Percentiles rank a stretch among this genome's conserved stretches.
Conservation (phyloP, 371 early-diverging fungal species). For the Apophysomyces sp. region DNA sequence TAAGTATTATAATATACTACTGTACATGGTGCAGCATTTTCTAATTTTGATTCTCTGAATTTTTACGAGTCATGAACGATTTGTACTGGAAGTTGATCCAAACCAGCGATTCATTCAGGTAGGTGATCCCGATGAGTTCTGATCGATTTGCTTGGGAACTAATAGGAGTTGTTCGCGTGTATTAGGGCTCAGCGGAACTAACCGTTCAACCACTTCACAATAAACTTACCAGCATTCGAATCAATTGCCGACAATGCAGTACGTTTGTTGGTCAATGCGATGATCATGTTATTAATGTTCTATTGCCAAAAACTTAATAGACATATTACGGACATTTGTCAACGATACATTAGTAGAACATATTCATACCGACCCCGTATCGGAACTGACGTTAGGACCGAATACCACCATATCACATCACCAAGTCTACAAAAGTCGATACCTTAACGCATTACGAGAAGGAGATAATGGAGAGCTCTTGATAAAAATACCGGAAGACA, state of each 20-base stretch:
- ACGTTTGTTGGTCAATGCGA: slow-evolving; percentile 17
- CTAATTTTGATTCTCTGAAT: slow-evolving; percentile 11
- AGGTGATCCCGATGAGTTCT: neutral
- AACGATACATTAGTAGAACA: slow-evolving; percentile 56
- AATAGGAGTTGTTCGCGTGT: neutral
- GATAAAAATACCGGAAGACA: slow-evolving; percentile 57
- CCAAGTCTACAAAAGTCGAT: slow-evolving; percentile 57
- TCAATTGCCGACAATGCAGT: slow-evolving; percentile 70
- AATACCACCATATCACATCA: slow-evolving; percentile 57
- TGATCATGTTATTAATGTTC: neutral
- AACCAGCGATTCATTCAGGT: slow-evolving; percentile 43
- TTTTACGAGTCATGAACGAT: slow-evolving; percentile 54
- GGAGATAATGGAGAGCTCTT: slow-evolving; percentile 70
- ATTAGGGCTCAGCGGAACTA: slow-evolving; percentile 64
- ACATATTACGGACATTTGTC: slow-evolving; percentile 55
- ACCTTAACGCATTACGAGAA: slow-evolving; percentile 57
- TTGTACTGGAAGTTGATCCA: slow-evolving; percentile 51
- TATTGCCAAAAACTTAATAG: slow-evolving; percentile 29
- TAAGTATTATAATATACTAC: slow-evolving; percentile 30
- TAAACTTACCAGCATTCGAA: slow-evolving; percentile 43
- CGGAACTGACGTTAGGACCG: slow-evolving; percentile 45
- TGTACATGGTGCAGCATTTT: slow-evolving; percentile 8
- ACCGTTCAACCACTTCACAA: slow-evolving; percentile 55
- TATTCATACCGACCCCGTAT: slow-evolving; percentile 50
- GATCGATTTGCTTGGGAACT: neutral